Conservation (phyloP, 2,329 filamentous ascomycete species). For the Coniochaeta ligniaria region DNA sequence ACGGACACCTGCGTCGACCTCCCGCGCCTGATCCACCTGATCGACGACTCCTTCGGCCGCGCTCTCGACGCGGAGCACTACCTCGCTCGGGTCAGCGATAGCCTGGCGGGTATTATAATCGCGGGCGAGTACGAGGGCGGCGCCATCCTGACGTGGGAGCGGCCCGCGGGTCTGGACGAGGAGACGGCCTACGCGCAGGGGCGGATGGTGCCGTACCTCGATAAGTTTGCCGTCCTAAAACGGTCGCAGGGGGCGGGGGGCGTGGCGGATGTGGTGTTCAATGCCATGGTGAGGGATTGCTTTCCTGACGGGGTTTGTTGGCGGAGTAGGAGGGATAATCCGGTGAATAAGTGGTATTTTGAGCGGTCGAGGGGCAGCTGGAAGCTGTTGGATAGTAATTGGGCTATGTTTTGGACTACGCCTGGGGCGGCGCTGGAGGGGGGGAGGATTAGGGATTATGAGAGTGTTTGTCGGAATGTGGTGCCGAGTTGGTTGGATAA, state of each 20-base stretch:
- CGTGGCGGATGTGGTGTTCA: slow-evolving; percentile 93
- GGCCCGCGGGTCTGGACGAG: slow-evolving; percentile 52
- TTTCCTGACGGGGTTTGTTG: slow-evolving; percentile 88
- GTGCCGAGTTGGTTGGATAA: slow-evolving; percentile 57
- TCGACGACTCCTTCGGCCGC: slow-evolving; percentile 87
- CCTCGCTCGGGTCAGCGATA: slow-evolving; percentile 68
- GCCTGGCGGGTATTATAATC: slow-evolving; percentile 85
- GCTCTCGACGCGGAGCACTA: slow-evolving; percentile 81
- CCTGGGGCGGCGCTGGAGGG: slow-evolving; percentile 50
- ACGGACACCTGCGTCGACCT: slow-evolving; percentile 80
- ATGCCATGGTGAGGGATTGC: slow-evolving; percentile 84
- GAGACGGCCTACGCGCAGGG: slow-evolving; percentile 46
- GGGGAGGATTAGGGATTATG: slow-evolving; percentile 58
- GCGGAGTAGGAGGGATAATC: slow-evolving; percentile 83
- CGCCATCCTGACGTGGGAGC: slow-evolving; percentile 92
- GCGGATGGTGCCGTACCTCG: slow-evolving; percentile 82
- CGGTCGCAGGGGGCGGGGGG: slow-evolving; percentile 83
- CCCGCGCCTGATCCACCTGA: slow-evolving; percentile 72
- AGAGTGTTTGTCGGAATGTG: slow-evolving; percentile 62
- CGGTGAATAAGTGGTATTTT: slow-evolving; percentile 99
- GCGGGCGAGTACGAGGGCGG: slow-evolving; percentile 96
- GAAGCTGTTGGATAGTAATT: slow-evolving; percentile 75
- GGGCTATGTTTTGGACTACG: slow-evolving; percentile 99
- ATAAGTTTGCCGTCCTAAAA: slow-evolving; percentile 93
- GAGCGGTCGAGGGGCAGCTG: slow-evolving; percentile 78